These are phyloP conservation scores for Gossypium rotundifolium DNA, from an alignment of 345 rosid species.

Conservation along the genomic window DNA sequence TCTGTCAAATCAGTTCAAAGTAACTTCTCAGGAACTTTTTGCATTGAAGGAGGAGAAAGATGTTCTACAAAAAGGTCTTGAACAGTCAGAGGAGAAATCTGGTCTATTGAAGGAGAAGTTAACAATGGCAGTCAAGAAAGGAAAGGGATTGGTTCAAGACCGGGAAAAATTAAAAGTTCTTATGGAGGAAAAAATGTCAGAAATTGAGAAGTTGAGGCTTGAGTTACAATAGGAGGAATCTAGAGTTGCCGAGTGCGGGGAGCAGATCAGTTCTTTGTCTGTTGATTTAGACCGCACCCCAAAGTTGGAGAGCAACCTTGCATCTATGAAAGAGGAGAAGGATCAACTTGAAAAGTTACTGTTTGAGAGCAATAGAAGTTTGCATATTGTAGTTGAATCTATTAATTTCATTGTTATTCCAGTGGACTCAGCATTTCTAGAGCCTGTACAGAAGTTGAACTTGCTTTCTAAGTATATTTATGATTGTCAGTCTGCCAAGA, in stretches of 20 bases:
- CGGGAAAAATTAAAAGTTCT: constrained; percentile 57
- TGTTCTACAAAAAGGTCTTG: constrained; percentile 55
- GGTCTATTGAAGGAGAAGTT: constrained; percentile 71
- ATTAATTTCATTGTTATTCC: constrained; percentile 50
- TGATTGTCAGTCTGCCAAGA: constrained; percentile 51
- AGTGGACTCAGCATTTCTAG: constrained; percentile 36
- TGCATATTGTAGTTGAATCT: constrained; percentile 47
- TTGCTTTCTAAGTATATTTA: constrained; percentile 48
- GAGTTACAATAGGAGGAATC: constrained; percentile 51
- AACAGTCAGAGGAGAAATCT: constrained; percentile 77
- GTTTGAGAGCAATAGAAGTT: constrained; percentile 42
- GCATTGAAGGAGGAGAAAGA: constrained; percentile 55
- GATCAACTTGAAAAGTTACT: constrained; percentile 58
- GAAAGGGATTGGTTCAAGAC: constrained; percentile 87
- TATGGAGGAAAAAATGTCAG: constrained; percentile 62
- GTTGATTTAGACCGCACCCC: constrained; percentile 42
- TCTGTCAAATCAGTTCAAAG: constrained; percentile 40
- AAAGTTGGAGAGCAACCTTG: constrained; percentile 61
- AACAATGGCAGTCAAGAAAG: constrained; percentile 89
- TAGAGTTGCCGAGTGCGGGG: constrained; percentile 39
- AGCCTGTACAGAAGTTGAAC: constrained; percentile 55
- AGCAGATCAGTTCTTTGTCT: constrained; percentile 49
- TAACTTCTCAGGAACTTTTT: constrained; percentile 40
- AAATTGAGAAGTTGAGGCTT: constrained; percentile 53
- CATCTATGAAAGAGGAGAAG: constrained; percentile 38